A percentile compares a stretch with the other conserved stretches of the same genome.
phyloP scores from a whole-genome alignment of 257 asterid genomes.

The Osmanthus fragrans region DNA sequence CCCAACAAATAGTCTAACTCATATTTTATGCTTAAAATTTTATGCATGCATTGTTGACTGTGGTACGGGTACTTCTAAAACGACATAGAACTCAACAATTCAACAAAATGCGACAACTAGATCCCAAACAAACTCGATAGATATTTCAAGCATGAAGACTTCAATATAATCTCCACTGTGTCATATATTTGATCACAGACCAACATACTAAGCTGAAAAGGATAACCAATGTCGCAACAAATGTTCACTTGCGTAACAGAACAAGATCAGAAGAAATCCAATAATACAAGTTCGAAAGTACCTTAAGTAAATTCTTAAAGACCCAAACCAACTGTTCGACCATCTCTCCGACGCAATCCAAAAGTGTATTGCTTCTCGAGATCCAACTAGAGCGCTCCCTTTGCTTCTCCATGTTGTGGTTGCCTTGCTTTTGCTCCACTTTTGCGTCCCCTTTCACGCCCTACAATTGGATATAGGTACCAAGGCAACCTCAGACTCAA shows the following conservation, averaged over 20 bases:
- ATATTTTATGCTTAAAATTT: no score
- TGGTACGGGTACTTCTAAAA: no score
- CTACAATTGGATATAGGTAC: conserved; percentile 96
- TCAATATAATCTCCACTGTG: neutral
- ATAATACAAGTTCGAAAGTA: conserved; percentile 15
- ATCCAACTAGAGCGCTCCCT: conserved; percentile 87
- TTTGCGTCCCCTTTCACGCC: conserved; percentile 87
- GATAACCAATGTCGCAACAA: neutral
- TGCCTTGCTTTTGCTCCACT: conserved; percentile 59
- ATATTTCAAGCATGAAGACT: neutral
- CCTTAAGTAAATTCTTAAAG: conserved; percentile 44
- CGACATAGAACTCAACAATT: no score
- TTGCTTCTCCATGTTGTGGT: conserved; percentile 72
- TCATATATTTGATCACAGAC: conserved; percentile 21
- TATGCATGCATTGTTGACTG: no score
- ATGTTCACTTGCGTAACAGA: conserved; percentile 15
- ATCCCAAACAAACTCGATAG: neutral
- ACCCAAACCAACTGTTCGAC: conserved; percentile 97
- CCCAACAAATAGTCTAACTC: no score
- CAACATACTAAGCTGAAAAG: neutral
- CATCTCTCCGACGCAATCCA: conserved; percentile 95
- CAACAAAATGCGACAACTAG: no score
- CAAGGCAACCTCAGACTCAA: conserved; percentile 99
- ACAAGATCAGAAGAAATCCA: conserved; percentile 1
- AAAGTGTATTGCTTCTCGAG: conserved; percentile 96